Conservation (phyloP, 108 stramenopile species). For the Aurantiochytrium sp. region DNA sequence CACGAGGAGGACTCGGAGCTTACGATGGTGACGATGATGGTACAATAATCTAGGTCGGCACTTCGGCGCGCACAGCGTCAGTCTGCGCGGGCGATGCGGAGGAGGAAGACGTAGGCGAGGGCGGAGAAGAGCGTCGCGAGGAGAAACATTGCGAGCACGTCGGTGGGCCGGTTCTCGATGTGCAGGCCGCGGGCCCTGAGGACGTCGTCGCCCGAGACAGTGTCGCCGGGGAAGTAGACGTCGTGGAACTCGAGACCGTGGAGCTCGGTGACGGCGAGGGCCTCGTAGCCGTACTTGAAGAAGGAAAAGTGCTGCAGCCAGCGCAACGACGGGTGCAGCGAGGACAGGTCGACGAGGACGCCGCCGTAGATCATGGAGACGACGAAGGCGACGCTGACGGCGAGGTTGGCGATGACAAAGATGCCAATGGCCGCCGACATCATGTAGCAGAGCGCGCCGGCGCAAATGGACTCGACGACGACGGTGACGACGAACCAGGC, state of each 20-base stretch:
- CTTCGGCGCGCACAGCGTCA: too few species aligned
- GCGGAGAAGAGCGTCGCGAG: neutral
- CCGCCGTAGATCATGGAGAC: neutral
- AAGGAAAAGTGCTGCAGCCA: neutral
- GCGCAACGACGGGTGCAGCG: neutral
- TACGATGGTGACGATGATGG: too few species aligned
- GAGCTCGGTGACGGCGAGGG: neutral
- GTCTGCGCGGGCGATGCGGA: neutral
- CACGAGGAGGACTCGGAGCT: too few species aligned
- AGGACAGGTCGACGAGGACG: neutral
- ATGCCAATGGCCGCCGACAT: neutral
- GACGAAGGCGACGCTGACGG: neutral
- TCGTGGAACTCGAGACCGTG: neutral
- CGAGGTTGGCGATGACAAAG: neutral
- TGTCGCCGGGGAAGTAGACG: neutral
- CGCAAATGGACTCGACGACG: neutral
- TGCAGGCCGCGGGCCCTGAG: neutral
- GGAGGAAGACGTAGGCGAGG: neutral
- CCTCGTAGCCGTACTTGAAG: neutral
- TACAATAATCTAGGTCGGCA: too few species aligned
- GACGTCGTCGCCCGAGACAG: neutral
- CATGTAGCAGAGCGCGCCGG: neutral
- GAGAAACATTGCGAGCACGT: neutral
- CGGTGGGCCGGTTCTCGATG: neutral
- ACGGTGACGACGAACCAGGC: neutral